Evolutionary conservation across 1,284 basidiomycete genomes (phyloP), one percentile per base, ranked within the genome.

Genomic region (Xanthoconium separans): DNA sequence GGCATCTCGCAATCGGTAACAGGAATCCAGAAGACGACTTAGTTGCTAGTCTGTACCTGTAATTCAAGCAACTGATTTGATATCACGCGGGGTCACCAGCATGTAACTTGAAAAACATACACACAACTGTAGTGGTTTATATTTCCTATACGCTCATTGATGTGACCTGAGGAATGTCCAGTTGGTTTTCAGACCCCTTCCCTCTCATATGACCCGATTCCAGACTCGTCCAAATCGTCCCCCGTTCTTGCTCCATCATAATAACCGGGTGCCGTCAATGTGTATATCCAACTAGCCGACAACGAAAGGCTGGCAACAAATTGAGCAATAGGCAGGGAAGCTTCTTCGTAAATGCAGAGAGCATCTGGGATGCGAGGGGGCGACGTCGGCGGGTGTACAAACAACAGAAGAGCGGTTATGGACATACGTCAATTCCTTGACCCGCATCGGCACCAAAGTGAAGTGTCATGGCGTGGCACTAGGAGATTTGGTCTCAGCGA

Each of bases 391-490:
- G 61, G 62, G 42, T 69, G 62, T 0, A 68, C 61, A 30, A 74
- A 6, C 8, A 3, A 3, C 9, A 33, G 20, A 16, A 37, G 13
- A 34, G 7, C 16, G 53, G 15, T 33, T 33, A 33, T 33, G 15
- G 22, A 22, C 22, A 22, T 22, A 72, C 70, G 22, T 70, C 70
- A 12, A 72, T 66, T 15, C 65, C 68, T 55, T 66, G 69, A 2
- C 61, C 63, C 2, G 64, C 70, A 3, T 71, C 70, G 0, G 62
- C 62, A 20, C 61, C 71, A n/a, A 64, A 53, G 43, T 66, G 57
- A 18, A 65, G 65, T 2, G 61, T 52, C 70, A 70, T 70, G 11
- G 68, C 66, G 36, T 72, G 71, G n/a, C 65, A 65, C 70, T 65
- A 24, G 3, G 20, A 5, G 22, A 41, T 9, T 4, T 12, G 12